Evolutionary conservation across 106 monocot genomes (phyloP).

Genomic region (Allium cepa): DNA sequence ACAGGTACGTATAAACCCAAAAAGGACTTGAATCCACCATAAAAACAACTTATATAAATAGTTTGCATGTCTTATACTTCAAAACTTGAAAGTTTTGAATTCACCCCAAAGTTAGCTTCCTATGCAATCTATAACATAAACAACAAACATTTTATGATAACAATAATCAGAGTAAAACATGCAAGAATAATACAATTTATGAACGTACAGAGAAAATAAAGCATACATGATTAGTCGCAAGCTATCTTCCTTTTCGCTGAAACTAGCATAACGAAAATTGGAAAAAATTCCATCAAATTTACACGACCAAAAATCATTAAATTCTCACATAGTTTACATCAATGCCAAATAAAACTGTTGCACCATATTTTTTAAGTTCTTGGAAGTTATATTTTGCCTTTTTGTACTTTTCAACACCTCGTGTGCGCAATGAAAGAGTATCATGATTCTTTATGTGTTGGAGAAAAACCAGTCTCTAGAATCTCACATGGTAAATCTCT

Average conservation of each 20-base stretch:
- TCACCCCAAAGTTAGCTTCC: conserved; percentile 19
- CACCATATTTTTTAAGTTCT: conserved; percentile 32
- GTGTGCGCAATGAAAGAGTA: conserved; percentile 7
- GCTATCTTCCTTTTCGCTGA: conserved; percentile 30
- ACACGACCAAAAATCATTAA: conserved; percentile 22
- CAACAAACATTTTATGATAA: not conserved
- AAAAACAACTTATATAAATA: too few relatives aligned
- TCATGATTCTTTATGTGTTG: not conserved
- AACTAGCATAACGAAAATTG: conserved; percentile 60
- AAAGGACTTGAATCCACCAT: too few relatives aligned
- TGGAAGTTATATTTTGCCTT: conserved; percentile 39
- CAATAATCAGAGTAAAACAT: not conserved
- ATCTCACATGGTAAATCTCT: too few relatives aligned
- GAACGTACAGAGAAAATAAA: too few relatives aligned
- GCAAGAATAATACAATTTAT: not conserved
- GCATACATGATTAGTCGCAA: conserved; percentile 18
- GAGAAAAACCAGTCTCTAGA: not conserved
- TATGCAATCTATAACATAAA: conserved; percentile 20
- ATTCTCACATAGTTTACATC: conserved; percentile 41
- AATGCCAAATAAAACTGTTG: conserved; percentile 37
- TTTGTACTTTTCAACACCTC: conserved; percentile 25
- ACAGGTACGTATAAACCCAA: too few relatives aligned
- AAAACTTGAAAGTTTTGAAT: conserved; percentile 27
- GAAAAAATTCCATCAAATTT: conserved; percentile 49
- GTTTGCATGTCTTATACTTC: too few relatives aligned